Conservation (phyloP, 78 protist genomes). For the Dictyostelium citrinum region DNA sequence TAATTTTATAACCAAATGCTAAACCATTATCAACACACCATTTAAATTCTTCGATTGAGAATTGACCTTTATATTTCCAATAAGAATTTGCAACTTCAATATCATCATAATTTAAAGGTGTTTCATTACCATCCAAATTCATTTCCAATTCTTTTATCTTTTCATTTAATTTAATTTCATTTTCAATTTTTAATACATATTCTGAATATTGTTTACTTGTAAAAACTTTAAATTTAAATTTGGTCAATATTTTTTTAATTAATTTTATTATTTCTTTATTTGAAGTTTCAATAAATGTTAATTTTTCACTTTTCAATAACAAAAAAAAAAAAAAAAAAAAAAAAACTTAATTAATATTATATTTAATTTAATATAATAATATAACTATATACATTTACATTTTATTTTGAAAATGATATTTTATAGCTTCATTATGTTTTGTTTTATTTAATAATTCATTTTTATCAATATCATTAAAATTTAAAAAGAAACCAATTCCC, state of each 20-base stretch:
- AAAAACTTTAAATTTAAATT: neutral
- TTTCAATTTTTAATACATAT: neutral
- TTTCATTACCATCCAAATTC: neutral
- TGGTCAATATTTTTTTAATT: neutral
- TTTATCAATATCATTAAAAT: neutral
- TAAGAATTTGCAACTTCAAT: neutral
- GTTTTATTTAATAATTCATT: neutral
- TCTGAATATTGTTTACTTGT: neutral
- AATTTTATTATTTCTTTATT: neutral
- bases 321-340: too few relatives aligned
- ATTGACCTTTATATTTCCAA: neutral
- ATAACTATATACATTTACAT: neutral
- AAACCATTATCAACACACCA: neutral
- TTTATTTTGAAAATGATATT: neutral
- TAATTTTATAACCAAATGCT: neutral
- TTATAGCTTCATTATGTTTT: neutral
- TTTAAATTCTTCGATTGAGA: neutral
- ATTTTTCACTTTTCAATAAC: neutral
- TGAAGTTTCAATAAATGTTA: neutral
- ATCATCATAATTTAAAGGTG: neutral
- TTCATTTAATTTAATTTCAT: neutral
- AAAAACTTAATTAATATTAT: too few relatives aligned
- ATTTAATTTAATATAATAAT: neutral
- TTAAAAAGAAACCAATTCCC: neutral
- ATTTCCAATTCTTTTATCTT: neutral